Percentiles rank a stretch among this genome's conserved stretches.
These are phyloP conservation scores for Eudorina sp. DNA, from an alignment of 139 green algal species.

Conservation along the genomic window DNA sequence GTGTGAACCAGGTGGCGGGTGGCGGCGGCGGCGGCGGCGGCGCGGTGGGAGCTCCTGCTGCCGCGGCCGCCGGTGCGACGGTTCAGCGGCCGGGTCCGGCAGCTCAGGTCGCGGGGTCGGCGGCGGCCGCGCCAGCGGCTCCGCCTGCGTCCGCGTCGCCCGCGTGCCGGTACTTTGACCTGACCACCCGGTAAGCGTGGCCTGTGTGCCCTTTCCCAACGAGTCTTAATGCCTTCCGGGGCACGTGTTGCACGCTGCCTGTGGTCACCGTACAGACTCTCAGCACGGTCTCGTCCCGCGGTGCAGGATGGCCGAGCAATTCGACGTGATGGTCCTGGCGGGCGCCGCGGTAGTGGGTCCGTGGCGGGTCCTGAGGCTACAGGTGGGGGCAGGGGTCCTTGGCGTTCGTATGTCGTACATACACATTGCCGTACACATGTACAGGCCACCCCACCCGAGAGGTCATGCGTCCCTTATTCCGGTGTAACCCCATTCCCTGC, in stretches of 20 bases:
- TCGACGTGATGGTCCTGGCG: conserved; percentile 15
- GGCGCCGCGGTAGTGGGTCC: neutral
- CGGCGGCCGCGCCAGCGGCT: neutral
- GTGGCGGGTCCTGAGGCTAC: conserved; percentile 16
- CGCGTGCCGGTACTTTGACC: neutral
- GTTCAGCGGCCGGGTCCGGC: neutral
- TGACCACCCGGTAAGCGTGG: conserved; percentile 5
- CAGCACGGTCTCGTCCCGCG: too few species aligned
- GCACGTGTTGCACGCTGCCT: too few species aligned
- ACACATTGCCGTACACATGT: neutral
- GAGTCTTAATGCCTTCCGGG: neutral
- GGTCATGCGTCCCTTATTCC: neutral
- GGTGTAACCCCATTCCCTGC: neutral
- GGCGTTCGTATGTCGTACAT: neutral
- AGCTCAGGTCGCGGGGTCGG: neutral
- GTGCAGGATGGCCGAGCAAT: conserved; percentile 43
- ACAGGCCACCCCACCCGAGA: too few species aligned
- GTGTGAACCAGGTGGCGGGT: too few species aligned
- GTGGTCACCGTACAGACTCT: too few species aligned
- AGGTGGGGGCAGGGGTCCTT: neutral
- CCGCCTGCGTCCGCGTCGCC: neutral
- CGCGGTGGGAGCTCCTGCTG: neutral
- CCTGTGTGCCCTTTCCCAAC: neutral
- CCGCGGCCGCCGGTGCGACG: neutral
- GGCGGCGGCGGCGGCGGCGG: neutral